Base-by-base conservation (phyloP, 148 eudicot species). In the Amaranthus cruentus region DNA sequence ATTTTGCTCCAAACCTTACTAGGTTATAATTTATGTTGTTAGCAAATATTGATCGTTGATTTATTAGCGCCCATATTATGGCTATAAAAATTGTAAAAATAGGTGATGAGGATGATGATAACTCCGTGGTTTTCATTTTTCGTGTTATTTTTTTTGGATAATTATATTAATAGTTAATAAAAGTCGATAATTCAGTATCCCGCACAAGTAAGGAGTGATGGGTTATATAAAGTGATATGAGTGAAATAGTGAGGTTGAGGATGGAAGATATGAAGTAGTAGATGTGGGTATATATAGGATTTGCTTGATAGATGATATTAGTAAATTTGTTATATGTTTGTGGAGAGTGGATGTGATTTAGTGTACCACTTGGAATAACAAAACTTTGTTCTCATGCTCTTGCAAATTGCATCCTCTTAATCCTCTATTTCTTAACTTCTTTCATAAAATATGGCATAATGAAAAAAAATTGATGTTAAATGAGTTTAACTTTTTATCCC, bases 1-100 rank as follows among this genome's bases (percentile, higher is more conserved):
- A 9, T 9, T 15, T 80, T 18, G 81, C 85, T 0, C 86, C 86
- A 0, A 69, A 73, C 68, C 28, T 61, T 12, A 47, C n/a, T 13
- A 76, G 2, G 54, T 76, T 70, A 21, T 28, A 28, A 28, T 28
- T 28, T 28, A 76, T 69, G 53, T 5, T 46, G 7, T 13, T 56
- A 44, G 56, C 13, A 10, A 1, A 5, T 0, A 28, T 67, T 38
- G n/a, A 59, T 7, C 68, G 44, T 47, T n/a, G 66, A 12, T 55
- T 18, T 48, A 59, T 0, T 4, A 66, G 3, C 5, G 48, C 38
- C 38, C 38, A 5, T 4, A 57, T 7, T 12, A 56, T 55, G 28
- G 56, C 8, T 3, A 75, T 15, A 44, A 50, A 13, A 47, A 72
- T 47, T 11, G 7, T 47, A 21, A 73, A 1, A 12, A 61, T 13